Conservation (phyloP, 2,329 filamentous ascomycete genomes). For the Aciculosporium take region DNA sequence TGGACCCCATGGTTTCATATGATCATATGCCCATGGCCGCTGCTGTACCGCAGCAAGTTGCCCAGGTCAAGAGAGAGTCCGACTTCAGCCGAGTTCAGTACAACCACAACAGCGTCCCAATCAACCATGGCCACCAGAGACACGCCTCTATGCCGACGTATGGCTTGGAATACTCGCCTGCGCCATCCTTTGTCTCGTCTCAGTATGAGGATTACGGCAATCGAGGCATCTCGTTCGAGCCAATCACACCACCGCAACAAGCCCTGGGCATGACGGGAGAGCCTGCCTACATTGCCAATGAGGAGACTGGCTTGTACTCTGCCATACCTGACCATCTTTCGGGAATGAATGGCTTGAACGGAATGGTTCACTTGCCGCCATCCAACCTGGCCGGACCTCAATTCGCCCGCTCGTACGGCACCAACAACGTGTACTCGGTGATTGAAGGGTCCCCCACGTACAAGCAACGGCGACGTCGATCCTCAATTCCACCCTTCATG, state of each 20-base stretch:
- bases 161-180: slow-evolving; percentile 87
- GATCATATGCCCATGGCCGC: slow-evolving; percentile 56
- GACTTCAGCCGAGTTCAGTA: slow-evolving; percentile 75
- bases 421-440: slow-evolving; percentile 79
- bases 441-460: slow-evolving; percentile 98
- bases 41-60: slow-evolving; percentile 47
- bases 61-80: slow-evolving; percentile 74
- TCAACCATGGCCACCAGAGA: slow-evolving; percentile 72
- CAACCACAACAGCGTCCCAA: slow-evolving; percentile 79
- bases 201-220: slow-evolving; percentile 98
- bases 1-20: slow-evolving; percentile 63
- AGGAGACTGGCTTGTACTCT: slow-evolving; percentile 91
- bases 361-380: slow-evolving; percentile 80
- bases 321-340: slow-evolving; percentile 77
- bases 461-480: slow-evolving; percentile 89
- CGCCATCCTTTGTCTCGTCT: slow-evolving; percentile 95
- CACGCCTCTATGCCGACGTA: slow-evolving; percentile 98
- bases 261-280: slow-evolving; percentile 67
- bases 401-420: slow-evolving; percentile 58
- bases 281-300: slow-evolving; percentile 93
- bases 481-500: slow-evolving; percentile 75
- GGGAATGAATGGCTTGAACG: slow-evolving; percentile 61
- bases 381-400: slow-evolving; percentile 71
- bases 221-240: slow-evolving; percentile 89
- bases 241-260: slow-evolving; percentile 89